Conservation (phyloP, 2,329 filamentous ascomycete species). For the Zelopaecilomyces penicillatus region DNA sequence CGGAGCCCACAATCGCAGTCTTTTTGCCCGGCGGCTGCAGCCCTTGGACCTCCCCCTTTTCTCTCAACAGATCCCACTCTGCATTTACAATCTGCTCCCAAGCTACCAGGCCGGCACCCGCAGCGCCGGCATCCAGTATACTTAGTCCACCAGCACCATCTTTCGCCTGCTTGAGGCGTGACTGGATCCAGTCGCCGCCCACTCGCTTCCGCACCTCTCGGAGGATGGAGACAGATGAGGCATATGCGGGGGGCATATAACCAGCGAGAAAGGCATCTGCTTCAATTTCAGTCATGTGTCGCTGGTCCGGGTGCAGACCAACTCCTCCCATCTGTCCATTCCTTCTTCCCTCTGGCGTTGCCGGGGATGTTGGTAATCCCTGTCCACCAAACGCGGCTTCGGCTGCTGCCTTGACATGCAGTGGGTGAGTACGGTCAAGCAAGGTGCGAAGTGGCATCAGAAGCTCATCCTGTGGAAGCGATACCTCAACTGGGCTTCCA, state of each 20-base stretch:
- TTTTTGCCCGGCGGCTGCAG: conserved; percentile 57
- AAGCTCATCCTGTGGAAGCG: conserved; percentile 63
- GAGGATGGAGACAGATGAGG: conserved; percentile 56
- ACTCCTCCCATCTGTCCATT: conserved; percentile 56
- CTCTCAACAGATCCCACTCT: conserved; percentile 67
- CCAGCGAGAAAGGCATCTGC: conserved; percentile 64
- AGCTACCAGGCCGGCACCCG: conserved; percentile 63
- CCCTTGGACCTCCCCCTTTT: conserved; percentile 35
- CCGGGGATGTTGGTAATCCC: conserved; percentile 67
- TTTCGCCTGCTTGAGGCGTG: conserved; percentile 50
- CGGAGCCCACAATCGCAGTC: conserved; percentile 71
- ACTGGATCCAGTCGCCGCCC: conserved; percentile 61
- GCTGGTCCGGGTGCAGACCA: conserved; percentile 53
- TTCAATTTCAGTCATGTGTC: conserved; percentile 65
- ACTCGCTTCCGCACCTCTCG: conserved; percentile 68
- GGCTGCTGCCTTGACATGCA: conserved; percentile 66
- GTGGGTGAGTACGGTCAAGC: conserved; percentile 58
- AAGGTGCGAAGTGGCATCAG: conserved; percentile 62
- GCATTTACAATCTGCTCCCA: conserved; percentile 72
- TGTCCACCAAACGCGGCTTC: conserved; percentile 68
- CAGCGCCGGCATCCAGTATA: conserved; percentile 67
- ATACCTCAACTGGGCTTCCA: conserved; percentile 64
- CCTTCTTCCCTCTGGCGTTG: conserved; percentile 53
- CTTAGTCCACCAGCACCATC: conserved; percentile 41
- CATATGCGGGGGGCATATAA: conserved; percentile 63